Evolutionary conservation across 495 filamentous ascomycete genomes (phyloP), one percentile per base, ranked within the genome.

Genomic region (Neurospora terricola): DNA sequence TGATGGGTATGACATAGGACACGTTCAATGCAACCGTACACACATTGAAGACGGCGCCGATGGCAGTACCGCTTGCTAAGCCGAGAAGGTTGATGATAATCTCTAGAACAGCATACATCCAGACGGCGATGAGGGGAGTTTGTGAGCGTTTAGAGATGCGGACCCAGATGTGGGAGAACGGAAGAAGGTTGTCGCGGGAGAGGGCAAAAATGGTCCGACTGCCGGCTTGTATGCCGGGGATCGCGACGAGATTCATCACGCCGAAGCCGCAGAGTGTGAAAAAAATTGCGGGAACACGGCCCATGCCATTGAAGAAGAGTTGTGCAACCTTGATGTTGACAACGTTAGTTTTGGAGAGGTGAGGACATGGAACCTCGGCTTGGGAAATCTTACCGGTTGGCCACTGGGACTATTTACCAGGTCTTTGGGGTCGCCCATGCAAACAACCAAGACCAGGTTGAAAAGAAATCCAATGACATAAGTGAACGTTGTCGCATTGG

Each of bases 11-110:
- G 72, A 86, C 84, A 80, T 90, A 91, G 48, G 82, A 85, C 83
- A 88, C 86, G 76, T 91, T 89, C n/a, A 90, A 80, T 10, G 88
- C 87, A 69, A 91, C 89, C 23, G 88, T 85, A 72, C 86, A 88
- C 12, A 90, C 81, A 72, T 90, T 90, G 81, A 91, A 91, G 12
- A 91, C 87, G 71, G 87, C 89, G 10, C 79, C 73, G 69, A 91
- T 90, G 70, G 89, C 88, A 70, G 84, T 86, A 71, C 88, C 87
- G 18, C 86, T 88, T 23, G 87, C 88, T 23, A 91, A 80, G n/a
- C 85, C 88, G 74, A 91, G 87, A 75, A 91, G 78, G 76, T 90
- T 90, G 77, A 91, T 90, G 5, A 80, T 80, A 69, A 91, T 86
- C 76, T 84, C 88, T 39, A 84, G 85, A 39, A 85, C 81, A 43